phyloP scores from a whole-genome alignment of 768 basidiomycete genomes.

The Suillus tomentosus region DNA sequence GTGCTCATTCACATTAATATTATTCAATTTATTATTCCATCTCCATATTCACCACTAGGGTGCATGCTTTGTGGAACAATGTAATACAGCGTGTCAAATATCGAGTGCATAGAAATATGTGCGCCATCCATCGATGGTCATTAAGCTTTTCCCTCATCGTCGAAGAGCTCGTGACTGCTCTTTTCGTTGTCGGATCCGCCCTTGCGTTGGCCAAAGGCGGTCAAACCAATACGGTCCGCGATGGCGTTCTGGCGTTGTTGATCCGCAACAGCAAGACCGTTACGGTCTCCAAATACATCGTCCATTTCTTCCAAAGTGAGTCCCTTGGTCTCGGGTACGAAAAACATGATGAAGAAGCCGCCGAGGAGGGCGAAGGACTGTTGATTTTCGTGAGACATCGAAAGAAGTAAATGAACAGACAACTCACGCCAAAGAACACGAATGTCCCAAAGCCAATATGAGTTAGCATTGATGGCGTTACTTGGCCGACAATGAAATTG shows the following conservation, averaged over 20 bases:
- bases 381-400: slow-evolving; percentile 10
- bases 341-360: slow-evolving; percentile 64
- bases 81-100: not conserved
- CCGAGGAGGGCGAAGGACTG: slow-evolving; percentile 70
- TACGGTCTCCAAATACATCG: slow-evolving; percentile 64
- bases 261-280: slow-evolving; percentile 59
- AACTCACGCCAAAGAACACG: slow-evolving; percentile 69
- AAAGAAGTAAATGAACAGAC: not conserved
- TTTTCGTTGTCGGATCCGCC: slow-evolving; percentile 20
- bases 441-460: slow-evolving; percentile 71
- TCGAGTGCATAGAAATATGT: not conserved
- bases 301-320: slow-evolving; percentile 81
- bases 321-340: slow-evolving; percentile 76
- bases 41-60: slow-evolving; percentile 7
- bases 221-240: slow-evolving; percentile 64
- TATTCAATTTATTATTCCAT: not conserved
- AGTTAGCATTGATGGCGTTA: slow-evolving; percentile 73
- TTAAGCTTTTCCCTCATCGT: slow-evolving; percentile 23
- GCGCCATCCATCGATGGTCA: not conserved
- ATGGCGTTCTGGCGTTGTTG: slow-evolving; percentile 50
- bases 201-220: slow-evolving; percentile 29
- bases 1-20: not conserved
- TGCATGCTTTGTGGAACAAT: not conserved
- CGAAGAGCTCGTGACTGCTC: slow-evolving; percentile 20
- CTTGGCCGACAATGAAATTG: slow-evolving; percentile 59